Evolutionary conservation across 2,329 filamentous ascomycete species (phyloP).

Genomic region (Alternaria longipes): DNA sequence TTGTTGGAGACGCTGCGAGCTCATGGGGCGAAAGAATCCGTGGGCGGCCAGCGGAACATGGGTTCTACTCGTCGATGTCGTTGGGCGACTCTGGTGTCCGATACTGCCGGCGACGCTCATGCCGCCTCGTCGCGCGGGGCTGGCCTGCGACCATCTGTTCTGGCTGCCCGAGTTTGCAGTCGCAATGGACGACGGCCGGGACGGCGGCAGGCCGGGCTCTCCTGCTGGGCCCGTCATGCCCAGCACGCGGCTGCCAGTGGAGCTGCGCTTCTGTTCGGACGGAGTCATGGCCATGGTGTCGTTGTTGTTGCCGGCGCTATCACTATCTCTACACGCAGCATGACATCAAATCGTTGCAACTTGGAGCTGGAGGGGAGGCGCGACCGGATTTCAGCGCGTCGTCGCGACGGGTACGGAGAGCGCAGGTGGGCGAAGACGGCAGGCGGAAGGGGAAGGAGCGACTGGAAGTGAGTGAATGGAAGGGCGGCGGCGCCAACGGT

Average conservation of each 20-base stretch:
- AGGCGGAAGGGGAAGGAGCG: constrained; percentile 17
- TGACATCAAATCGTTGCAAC: constrained; percentile 37
- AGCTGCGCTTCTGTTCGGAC: constrained; percentile 43
- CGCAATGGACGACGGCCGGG: constrained; percentile 56
- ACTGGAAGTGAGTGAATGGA: constrained; percentile 30
- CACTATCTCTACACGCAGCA: constrained; percentile 38
- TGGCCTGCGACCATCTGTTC: constrained; percentile 63
- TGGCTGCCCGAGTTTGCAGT: constrained; percentile 52
- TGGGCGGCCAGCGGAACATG: constrained; percentile 91
- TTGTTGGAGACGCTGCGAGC: constrained; percentile 90
- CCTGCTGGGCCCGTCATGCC: constrained; percentile 58
- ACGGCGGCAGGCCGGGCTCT: constrained; percentile 59
- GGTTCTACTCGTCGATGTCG: constrained; percentile 77
- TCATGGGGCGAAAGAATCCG: constrained; percentile 96
- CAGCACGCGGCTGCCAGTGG: constrained; percentile 47
- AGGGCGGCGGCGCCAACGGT: constrained; percentile 26
- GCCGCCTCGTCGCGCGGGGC: constrained; percentile 64
- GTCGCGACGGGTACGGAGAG: constrained; percentile 10
- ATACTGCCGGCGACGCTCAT: constrained; percentile 57
- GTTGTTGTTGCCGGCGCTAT: constrained; percentile 35
- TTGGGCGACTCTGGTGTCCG: constrained; percentile 57
- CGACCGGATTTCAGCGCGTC: neutral
- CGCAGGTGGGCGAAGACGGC: constrained; percentile 12
- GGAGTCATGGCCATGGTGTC: constrained; percentile 44
- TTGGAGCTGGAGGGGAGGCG: constrained; percentile 1